phyloP scores from a whole-genome alignment of 169 alveolate species.

The Plasmodium gaboni region DNA sequence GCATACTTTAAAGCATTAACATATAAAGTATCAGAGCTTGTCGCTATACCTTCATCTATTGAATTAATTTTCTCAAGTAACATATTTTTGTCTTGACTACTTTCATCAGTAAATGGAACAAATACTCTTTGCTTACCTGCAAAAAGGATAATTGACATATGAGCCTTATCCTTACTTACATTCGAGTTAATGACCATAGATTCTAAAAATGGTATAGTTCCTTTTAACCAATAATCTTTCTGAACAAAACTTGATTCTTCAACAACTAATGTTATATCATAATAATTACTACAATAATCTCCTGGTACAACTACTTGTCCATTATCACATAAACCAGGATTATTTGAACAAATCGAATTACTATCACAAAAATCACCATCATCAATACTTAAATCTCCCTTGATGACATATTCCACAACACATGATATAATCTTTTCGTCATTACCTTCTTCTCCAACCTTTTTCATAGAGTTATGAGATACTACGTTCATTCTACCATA shows the following conservation, averaged over 20 bases:
- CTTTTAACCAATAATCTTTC: conserved; percentile 64
- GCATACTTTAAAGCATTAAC: conserved; percentile 61
- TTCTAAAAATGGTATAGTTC: conserved; percentile 73
- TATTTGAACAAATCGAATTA: conserved; percentile 1
- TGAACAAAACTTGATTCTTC: conserved; percentile 64
- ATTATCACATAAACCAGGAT: not conserved
- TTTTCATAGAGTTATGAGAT: conserved; percentile 34
- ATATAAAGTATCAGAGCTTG: conserved; percentile 31
- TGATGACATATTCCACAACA: conserved; percentile 36
- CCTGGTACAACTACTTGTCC: conserved; percentile 14
- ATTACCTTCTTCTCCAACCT: not conserved
- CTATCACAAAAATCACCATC: conserved; percentile 57
- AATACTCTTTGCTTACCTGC: conserved; percentile 23
- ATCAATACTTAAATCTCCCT: conserved; percentile 48
- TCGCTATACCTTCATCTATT: conserved; percentile 20
- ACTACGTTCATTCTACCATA: conserved; percentile 18
- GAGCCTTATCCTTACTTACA: conserved; percentile 71
- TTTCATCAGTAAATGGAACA: conserved; percentile 71
- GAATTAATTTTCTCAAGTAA: conserved; percentile 43
- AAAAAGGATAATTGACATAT: conserved; percentile 55
- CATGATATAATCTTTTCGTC: conserved; percentile 47
- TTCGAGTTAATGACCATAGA: conserved; percentile 57
- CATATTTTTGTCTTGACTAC: conserved; percentile 64
- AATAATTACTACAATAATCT: conserved; percentile 57
- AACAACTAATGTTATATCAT: conserved; percentile 61